These are phyloP conservation scores for Cornus controversa DNA, from an alignment of 148 eudicot species.

Conservation along the genomic window DNA sequence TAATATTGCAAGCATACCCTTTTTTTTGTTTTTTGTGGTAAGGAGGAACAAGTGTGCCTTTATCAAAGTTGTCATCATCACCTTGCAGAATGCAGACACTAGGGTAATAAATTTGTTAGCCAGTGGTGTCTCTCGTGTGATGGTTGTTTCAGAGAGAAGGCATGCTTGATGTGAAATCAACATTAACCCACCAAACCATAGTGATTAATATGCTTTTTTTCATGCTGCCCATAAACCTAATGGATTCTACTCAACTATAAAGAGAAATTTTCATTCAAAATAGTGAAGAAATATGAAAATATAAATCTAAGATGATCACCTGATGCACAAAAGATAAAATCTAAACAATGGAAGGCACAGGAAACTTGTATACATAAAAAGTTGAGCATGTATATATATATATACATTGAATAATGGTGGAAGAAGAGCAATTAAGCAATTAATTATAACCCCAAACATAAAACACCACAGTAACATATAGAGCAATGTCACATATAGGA, in stretches of 20 bases:
- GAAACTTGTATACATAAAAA: background rate
- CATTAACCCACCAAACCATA: background rate
- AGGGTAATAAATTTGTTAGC: too few relatives aligned
- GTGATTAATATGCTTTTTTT: too few relatives aligned
- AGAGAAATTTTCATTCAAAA: background rate
- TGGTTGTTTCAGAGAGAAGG: too few relatives aligned
- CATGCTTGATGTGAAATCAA: background rate
- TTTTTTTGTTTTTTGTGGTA: too few relatives aligned
- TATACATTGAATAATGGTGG: background rate
- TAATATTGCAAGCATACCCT: too few relatives aligned
- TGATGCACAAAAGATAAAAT: background rate
- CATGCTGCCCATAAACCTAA: background rate
- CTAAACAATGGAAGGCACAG: background rate
- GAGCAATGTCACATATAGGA: background rate
- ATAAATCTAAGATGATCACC: background rate
- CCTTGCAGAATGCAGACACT: too few relatives aligned
- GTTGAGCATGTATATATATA: background rate
- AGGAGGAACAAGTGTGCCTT: too few relatives aligned
- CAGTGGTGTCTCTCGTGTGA: too few relatives aligned
- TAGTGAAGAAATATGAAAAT: background rate
- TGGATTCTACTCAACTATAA: background rate
- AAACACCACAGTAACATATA: background rate
- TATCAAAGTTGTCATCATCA: too few relatives aligned
- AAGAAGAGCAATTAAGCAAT: slow-evolving; percentile 2
- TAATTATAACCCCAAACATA: background rate